These are phyloP conservation scores for Lonicera japonica DNA, from an alignment of 129 eudicot species.

Conservation along the genomic window DNA sequence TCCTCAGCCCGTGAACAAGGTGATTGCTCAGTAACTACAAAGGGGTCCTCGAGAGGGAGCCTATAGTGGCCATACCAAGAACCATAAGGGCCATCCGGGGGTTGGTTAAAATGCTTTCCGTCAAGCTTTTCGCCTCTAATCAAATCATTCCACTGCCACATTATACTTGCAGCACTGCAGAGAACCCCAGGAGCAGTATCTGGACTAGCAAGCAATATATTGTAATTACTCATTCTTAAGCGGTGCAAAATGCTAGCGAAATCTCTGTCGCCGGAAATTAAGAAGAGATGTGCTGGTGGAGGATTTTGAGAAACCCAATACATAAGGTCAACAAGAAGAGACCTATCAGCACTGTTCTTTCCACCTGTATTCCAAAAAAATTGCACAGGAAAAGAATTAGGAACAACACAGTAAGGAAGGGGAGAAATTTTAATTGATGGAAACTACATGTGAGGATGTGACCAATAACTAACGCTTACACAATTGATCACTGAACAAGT, in stretches of 20 bases:
- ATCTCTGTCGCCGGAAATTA: slow-evolving; percentile 84
- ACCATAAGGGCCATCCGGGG: slow-evolving; percentile 87
- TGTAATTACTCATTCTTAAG: slow-evolving; percentile 84
- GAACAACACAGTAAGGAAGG: not conserved
- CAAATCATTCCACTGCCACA: slow-evolving; percentile 93
- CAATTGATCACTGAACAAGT: no score
- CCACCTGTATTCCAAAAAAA: slow-evolving; percentile 46
- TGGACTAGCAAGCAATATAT: slow-evolving; percentile 73
- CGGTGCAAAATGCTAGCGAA: slow-evolving; percentile 79
- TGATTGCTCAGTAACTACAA: slow-evolving; percentile 33
- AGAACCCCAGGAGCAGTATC: slow-evolving; percentile 81
- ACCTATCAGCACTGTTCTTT: slow-evolving; percentile 95
- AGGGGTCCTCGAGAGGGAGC: slow-evolving; percentile 83
- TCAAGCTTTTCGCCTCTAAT: slow-evolving; percentile 60
- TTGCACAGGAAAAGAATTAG: not conserved
- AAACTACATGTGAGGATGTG: no score
- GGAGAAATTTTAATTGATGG: not conserved
- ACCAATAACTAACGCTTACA: no score
- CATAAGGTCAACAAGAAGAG: slow-evolving; percentile 91
- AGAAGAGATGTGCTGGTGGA: slow-evolving; percentile 87
- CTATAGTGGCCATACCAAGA: slow-evolving; percentile 89
- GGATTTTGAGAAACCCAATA: slow-evolving; percentile 94
- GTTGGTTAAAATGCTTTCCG: slow-evolving; percentile 89
- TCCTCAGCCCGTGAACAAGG: slow-evolving; percentile 29
- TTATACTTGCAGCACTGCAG: slow-evolving; percentile 90